Percentiles rank a stretch among this genome's conserved stretches.
Evolutionary conservation across 2,329 filamentous ascomycete species (phyloP).

Genomic region (Tolypocladium pustulatum): DNA sequence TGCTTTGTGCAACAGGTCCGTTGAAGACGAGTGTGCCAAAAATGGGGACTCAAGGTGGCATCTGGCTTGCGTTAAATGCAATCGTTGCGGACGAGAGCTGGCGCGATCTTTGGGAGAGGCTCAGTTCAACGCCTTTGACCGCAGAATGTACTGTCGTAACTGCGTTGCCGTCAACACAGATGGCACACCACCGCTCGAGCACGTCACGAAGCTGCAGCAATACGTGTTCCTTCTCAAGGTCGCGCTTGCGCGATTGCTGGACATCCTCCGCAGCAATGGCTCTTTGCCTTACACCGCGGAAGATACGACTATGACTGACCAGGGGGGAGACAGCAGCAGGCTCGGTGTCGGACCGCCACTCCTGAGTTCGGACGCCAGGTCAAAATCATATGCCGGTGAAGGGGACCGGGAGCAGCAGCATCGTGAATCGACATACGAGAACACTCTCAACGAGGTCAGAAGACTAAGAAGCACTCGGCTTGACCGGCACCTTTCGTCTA

Average conservation of each 20-base stretch:
- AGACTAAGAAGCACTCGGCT: slow-evolving; percentile 84
- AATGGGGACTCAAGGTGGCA: slow-evolving; percentile 74
- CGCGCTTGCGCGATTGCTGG: slow-evolving; percentile 77
- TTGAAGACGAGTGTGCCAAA: slow-evolving; percentile 87
- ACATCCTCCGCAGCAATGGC: slow-evolving; percentile 75
- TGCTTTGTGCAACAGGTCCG: slow-evolving; percentile 67
- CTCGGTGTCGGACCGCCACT: slow-evolving; percentile 18
- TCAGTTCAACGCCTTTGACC: slow-evolving; percentile 56
- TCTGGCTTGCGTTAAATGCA: slow-evolving; percentile 68
- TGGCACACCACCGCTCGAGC: slow-evolving; percentile 46
- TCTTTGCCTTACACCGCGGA: slow-evolving; percentile 65
- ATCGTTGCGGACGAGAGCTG: slow-evolving; percentile 53
- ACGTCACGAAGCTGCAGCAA: slow-evolving; percentile 79
- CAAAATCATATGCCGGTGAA: slow-evolving; percentile 60
- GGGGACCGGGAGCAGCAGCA: slow-evolving; percentile 34
- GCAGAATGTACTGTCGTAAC: slow-evolving; percentile 58
- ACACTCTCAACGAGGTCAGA: slow-evolving; percentile 90
- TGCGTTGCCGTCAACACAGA: slow-evolving; percentile 53
- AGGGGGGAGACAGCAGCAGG: slow-evolving; percentile 1
- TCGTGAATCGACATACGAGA: slow-evolving; percentile 76
- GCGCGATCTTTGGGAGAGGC: slow-evolving; percentile 59
- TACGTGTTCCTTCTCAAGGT: slow-evolving; percentile 90
- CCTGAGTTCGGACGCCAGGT: slow-evolving; percentile 56
- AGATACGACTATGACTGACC: slow-evolving; percentile 37
- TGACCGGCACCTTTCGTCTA: slow-evolving; percentile 89